These are phyloP conservation scores for Coccomyxa sp. DNA, from an alignment of 139 green algal species.

Conservation along the genomic window DNA sequence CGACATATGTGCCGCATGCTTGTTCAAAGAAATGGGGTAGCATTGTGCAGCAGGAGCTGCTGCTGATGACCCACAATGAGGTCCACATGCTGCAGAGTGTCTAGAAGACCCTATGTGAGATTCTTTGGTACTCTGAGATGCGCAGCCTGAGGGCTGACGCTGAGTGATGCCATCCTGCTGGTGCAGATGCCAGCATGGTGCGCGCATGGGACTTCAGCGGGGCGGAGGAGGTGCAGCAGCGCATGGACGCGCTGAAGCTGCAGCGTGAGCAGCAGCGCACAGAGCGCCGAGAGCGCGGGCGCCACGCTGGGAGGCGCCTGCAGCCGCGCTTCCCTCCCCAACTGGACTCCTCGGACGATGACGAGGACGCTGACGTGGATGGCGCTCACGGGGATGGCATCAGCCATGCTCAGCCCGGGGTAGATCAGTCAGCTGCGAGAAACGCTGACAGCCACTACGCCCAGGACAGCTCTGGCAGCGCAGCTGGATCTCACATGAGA, in stretches of 20 bases:
- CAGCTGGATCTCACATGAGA: background rate
- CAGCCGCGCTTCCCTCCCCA: background rate
- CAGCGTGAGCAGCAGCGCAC: background rate
- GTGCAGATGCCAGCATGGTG: constrained; percentile 13
- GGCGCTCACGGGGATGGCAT: background rate
- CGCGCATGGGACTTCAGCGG: constrained; percentile 29
- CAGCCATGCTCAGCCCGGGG: too few species aligned
- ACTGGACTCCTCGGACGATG: background rate
- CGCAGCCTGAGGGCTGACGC: background rate
- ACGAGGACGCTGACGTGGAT: background rate
- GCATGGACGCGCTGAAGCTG: background rate
- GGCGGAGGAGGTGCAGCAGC: constrained; percentile 7
- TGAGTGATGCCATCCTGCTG: background rate
- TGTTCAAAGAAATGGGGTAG: background rate
- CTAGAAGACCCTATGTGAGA: background rate
- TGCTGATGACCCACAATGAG: too few species aligned
- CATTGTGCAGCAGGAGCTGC: background rate
- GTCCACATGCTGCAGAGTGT: too few species aligned
- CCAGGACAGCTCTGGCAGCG: background rate
- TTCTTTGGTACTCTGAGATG: background rate
- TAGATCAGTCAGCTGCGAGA: background rate
- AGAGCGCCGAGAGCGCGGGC: background rate
- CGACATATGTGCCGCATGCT: background rate
- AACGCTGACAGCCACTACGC: background rate
- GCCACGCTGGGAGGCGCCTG: background rate